Evolutionary conservation across 352 stramenopile genomes (phyloP), one percentile per base, ranked within the genome.

Genomic region (Peronosclerospora sorghi): DNA sequence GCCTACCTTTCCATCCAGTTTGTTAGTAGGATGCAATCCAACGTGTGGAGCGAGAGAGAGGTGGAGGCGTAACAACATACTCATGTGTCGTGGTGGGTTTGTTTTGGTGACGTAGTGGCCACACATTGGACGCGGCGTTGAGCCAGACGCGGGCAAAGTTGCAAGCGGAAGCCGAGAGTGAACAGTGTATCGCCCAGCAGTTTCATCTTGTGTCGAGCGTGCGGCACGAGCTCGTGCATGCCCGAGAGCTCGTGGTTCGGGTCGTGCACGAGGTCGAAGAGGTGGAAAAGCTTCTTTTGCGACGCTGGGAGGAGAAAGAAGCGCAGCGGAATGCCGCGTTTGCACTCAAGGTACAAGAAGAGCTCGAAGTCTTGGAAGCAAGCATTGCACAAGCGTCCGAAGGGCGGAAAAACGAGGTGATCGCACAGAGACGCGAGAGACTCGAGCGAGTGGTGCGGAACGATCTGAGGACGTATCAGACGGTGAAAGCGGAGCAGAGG

Each of bases 381-480:
- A 54, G 45, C 1, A 84, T 87, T 29, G 45, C 83, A 19, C 40
- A 63, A 21, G 69, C 86, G 48, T 86, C 83, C 18, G 74, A 88
- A 28, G 60, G 64, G 4, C 64, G 73, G 7, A 80, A 66, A 43
- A 60, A 62, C 9, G 61, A 80, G 45, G 21, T 83, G 15, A 56
- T 86, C 10, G 68, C 85, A 37, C 62, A 62, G 35, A 62, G 70
- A 20, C 66, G 76, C 1, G 54, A 81, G 35, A 62, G 65, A 20
- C 49, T 89, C 12, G 69, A 66, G 8, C 64, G 65, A 13, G 75
- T 73, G 10, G 89, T 92, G 48, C 51, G 65, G 40, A 79, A 85
- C 39, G 80, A 92, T 35, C 56, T 92, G 34, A 63, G 68, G 53
- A 86, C 74, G 24, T 92, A 92, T 49, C 76, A 87, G 54, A 82